These are phyloP conservation scores for Claviceps sp. DNA, from an alignment of 2,329 filamentous ascomycete genomes.

Conservation along the genomic window DNA sequence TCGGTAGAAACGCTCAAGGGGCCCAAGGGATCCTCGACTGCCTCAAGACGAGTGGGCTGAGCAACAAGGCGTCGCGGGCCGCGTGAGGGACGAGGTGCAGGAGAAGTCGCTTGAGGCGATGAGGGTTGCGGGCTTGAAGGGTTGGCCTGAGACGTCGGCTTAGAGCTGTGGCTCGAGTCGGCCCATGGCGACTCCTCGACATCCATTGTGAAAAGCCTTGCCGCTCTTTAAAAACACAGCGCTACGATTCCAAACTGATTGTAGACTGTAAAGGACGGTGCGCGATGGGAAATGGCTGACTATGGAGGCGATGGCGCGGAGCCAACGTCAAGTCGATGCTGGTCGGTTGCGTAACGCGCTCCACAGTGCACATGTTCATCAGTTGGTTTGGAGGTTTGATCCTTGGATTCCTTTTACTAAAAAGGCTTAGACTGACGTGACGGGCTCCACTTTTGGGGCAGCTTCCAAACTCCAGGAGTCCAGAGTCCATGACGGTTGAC, in stretches of 20 bases:
- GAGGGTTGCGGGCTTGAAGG: slow-evolving; percentile 16
- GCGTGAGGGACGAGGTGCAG: slow-evolving; percentile 29
- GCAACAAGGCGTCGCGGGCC: slow-evolving; percentile 53
- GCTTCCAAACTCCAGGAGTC: not conserved
- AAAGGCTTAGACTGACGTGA: not conserved
- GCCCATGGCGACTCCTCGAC: slow-evolving; percentile 42
- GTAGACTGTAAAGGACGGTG: not conserved
- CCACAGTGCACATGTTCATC: slow-evolving; percentile 1
- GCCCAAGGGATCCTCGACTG: slow-evolving; percentile 63
- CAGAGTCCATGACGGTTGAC: too few relatives aligned
- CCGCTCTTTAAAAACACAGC: not conserved
- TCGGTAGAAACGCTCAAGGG: slow-evolving; percentile 57
- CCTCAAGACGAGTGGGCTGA: slow-evolving; percentile 66
- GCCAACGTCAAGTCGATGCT: slow-evolving; percentile 3
- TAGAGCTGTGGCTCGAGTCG: slow-evolving; percentile 25
- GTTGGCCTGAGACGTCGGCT: slow-evolving; percentile 19
- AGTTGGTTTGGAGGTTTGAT: not conserved
- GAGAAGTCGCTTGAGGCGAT: slow-evolving; percentile 7
- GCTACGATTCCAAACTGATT: not conserved
- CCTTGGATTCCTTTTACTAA: not conserved
- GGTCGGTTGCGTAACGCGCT: slow-evolving; percentile 2
- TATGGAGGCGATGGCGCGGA: slow-evolving; percentile 1
- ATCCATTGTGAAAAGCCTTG: slow-evolving; percentile 25
- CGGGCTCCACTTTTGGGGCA: slow-evolving; percentile 2
- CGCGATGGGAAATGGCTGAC: not conserved